A percentile compares a stretch with the other conserved stretches of the same genome.
Conservation (phyloP, 1,284 basidiomycete genomes). For the Hymenochaete sp. region DNA sequence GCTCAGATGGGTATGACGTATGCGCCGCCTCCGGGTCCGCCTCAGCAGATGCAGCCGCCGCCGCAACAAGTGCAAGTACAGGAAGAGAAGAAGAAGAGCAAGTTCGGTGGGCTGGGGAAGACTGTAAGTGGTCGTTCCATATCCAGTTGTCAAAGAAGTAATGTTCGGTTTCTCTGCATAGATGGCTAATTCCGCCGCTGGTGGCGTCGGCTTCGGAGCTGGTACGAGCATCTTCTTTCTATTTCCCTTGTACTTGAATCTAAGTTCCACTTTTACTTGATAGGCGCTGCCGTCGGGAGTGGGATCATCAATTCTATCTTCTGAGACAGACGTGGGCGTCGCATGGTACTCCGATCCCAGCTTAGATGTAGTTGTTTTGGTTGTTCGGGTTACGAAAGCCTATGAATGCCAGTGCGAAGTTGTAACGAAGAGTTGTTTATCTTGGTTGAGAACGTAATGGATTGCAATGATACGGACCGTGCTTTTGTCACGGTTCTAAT, state of each 20-base stretch:
- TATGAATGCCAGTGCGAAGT: too few relatives aligned
- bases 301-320: constrained; percentile 41
- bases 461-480: too few relatives aligned
- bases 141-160: background rate
- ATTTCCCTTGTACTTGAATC: background rate
- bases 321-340: too few relatives aligned
- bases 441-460: too few relatives aligned
- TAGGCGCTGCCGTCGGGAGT: constrained; percentile 38
- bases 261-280: background rate
- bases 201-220: constrained; percentile 56
- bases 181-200: constrained; percentile 52
- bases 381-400: too few relatives aligned
- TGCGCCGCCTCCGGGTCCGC: constrained; percentile 27
- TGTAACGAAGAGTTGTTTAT: too few relatives aligned
- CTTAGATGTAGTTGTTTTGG: too few relatives aligned
- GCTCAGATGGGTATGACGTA: constrained; percentile 19
- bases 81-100: constrained; percentile 48
- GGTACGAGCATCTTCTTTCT: constrained; percentile 30
- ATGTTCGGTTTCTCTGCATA: constrained; percentile 21
- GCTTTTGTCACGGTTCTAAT: too few relatives aligned
- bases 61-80: constrained; percentile 25
- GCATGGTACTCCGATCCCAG: too few relatives aligned
- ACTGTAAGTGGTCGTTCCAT: constrained; percentile 48
- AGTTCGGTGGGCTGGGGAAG: constrained; percentile 49
- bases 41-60: constrained; percentile 25